A percentile compares a stretch with the other conserved stretches of the same genome.
phyloP scores from a whole-genome alignment of 164 flowering plant species.

The Umbilicus rupestris region DNA sequence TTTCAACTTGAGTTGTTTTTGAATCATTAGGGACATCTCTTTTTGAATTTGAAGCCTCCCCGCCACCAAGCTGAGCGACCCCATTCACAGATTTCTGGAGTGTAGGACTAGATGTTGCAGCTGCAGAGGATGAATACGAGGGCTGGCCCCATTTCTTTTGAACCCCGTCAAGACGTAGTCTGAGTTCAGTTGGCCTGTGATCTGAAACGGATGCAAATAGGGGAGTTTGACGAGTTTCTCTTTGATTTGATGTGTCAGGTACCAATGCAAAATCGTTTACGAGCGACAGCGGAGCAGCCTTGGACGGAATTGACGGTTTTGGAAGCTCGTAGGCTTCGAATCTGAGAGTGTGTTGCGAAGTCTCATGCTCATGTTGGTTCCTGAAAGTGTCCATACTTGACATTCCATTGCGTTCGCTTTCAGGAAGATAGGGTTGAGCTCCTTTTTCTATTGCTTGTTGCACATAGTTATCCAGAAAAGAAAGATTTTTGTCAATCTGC shows the following conservation, averaged over 20 bases:
- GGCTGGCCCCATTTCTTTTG: slow-evolving; percentile 96
- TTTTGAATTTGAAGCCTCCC: slow-evolving; percentile 26
- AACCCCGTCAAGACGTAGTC: slow-evolving; percentile 87
- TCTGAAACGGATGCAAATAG: slow-evolving; percentile 27
- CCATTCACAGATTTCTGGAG: slow-evolving; percentile 29
- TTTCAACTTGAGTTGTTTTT: slow-evolving; percentile 44
- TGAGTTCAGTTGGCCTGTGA: slow-evolving; percentile 41
- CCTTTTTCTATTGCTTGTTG: slow-evolving; percentile 67
- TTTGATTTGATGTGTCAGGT: slow-evolving; percentile 41
- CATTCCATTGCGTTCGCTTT: slow-evolving; percentile 60
- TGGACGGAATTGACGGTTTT: slow-evolving; percentile 42
- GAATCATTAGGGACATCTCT: slow-evolving; percentile 41
- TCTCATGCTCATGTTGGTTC: slow-evolving; percentile 48
- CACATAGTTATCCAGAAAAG: slow-evolving; percentile 65
- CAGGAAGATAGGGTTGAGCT: slow-evolving; percentile 79
- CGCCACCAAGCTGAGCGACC: slow-evolving; percentile 27
- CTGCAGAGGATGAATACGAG: slow-evolving; percentile 47
- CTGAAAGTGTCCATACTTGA: slow-evolving; percentile 34
- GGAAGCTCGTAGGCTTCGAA: slow-evolving; percentile 98
- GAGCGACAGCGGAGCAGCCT: slow-evolving; percentile 19
- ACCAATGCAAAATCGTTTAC: slow-evolving; percentile 63
- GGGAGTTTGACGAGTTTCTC: slow-evolving; percentile 31
- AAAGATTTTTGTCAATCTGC: slow-evolving; percentile 60
- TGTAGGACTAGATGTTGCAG: slow-evolving; percentile 34
- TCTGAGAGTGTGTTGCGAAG: slow-evolving; percentile 58